A percentile compares a stretch with the other conserved stretches of the same genome.
phyloP scores from a whole-genome alignment of 305 asterid genomes.

The Plantago lanceolata region DNA sequence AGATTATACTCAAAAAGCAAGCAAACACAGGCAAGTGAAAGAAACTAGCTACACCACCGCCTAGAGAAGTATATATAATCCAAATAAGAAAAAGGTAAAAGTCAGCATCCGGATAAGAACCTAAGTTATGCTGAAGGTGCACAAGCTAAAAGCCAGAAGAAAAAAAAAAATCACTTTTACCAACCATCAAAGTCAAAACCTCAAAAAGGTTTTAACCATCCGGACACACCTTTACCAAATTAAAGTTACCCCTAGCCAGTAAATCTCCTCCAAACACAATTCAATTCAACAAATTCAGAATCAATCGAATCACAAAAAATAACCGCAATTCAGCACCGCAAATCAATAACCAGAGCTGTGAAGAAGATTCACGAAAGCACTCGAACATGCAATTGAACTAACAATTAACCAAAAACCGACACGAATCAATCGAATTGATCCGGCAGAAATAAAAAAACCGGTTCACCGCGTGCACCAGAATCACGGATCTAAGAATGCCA shows the following conservation, averaged over 20 bases:
- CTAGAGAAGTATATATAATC: neutral
- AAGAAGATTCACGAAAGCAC: conserved; percentile 1
- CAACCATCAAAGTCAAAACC: conserved; percentile 44
- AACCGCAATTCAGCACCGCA: conserved; percentile 16
- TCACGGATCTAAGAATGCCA: conserved; percentile 35
- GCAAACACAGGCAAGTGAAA: neutral
- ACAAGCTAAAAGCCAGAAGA: neutral
- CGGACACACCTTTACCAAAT: conserved; percentile 8
- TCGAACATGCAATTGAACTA: conserved; percentile 17
- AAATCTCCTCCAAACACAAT: conserved; percentile 20
- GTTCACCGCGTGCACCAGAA: neutral
- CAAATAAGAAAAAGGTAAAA: neutral
- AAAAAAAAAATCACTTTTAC: conserved; percentile 26
- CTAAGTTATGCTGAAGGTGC: neutral
- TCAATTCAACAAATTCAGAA: conserved; percentile 17
- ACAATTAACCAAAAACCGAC: conserved; percentile 9
- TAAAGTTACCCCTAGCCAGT: conserved; percentile 5
- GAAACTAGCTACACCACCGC: neutral
- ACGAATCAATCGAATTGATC: conserved; percentile 20
- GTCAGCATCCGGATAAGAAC: conserved; percentile 16
- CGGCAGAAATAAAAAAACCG: conserved; percentile 1
- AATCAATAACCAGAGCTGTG: conserved; percentile 9
- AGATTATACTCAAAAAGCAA: neutral
- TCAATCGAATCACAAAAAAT: conserved; percentile 5
- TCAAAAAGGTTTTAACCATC: conserved; percentile 3